Evolutionary conservation across 2,329 filamentous ascomycete species (phyloP), one percentile per base, ranked within the genome.

Genomic region (Sporothrix curviconia): DNA sequence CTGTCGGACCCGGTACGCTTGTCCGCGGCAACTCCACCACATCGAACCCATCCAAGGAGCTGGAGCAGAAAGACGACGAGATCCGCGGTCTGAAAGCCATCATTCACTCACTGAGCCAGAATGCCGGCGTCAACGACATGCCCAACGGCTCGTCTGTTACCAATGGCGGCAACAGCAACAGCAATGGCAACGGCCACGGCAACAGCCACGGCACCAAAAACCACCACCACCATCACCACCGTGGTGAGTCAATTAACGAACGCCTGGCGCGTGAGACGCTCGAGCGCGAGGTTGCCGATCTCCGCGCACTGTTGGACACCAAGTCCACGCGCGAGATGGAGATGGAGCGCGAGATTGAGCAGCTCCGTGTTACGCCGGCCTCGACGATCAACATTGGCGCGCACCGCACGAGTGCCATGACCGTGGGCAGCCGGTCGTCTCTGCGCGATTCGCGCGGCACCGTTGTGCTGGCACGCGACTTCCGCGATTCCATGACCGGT

Each of bases 31-130:
- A 28, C 34, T 39, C 32, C 19, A 28, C 32, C 2, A 17, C 32
- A 3, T 28, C 34, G 37, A 22, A 74, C 78, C 24, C 53, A 14
- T 39, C 19, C 36, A 90, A 90, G 70, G 91, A 96, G 62, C 73
- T 97, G 30, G 91, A 95, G 68, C 89, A 95, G 68, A 94, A 95
- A 69, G 92, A 99, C 66, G 94, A 99, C 66, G 94, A 99, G 75
- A 97, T 99, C 67, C 83, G 92, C 61, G 94, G 94, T 47, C 80
- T 99, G 63, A 99, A 97, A 72, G 92, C 94, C 43, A 97, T 99
- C 68, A 97, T 99, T 60, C 92, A 97, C 72, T 96, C 90, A 17
- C 78, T 99, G 37, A 96, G 91, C 70, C 82, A 90, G 60, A 90
- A 90, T 64, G 82, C 85, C 11, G 75, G 80, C n/a, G 44, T 50